A percentile compares a stretch with the other conserved stretches of the same genome.
Evolutionary conservation across 768 basidiomycete genomes (phyloP).

Genomic region (Panaeolus papilionaceus): DNA sequence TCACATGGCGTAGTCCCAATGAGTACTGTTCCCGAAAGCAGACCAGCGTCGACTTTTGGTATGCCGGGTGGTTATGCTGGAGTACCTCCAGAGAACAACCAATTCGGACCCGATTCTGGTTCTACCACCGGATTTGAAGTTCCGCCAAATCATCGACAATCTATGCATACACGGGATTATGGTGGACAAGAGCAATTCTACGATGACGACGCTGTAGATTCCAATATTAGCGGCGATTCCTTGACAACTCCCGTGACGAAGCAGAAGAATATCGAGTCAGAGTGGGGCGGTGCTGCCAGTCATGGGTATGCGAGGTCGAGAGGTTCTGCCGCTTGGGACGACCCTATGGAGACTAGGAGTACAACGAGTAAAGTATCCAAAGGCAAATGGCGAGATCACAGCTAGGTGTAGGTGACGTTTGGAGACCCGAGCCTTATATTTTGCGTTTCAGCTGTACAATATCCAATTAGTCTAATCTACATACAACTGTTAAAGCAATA

Average conservation of each 20-base stretch:
- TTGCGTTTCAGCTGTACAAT: not conserved
- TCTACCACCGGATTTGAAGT: not conserved
- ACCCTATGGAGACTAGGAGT: not conserved
- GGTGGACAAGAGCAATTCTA: constrained; percentile 17
- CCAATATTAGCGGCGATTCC: constrained; percentile 35
- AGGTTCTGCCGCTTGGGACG: constrained; percentile 2
- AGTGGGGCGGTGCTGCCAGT: constrained; percentile 20
- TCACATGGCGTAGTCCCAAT: not conserved
- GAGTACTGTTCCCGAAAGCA: not conserved
- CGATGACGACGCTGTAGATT: constrained; percentile 38
- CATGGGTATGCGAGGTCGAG: not conserved
- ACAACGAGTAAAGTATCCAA: not conserved
- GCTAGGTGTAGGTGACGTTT: not conserved
- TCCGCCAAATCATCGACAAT: not conserved
- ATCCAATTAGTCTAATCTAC: constrained; percentile 4
- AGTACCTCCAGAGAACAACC: constrained; percentile 20
- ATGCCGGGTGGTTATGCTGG: constrained; percentile 15
- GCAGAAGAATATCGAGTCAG: constrained; percentile 17
- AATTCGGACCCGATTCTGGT: constrained; percentile 20
- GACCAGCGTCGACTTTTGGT: constrained; percentile 13
- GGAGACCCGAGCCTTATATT: not conserved
- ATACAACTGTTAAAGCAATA: not conserved
- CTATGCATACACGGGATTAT: not conserved
- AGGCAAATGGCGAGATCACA: constrained; percentile 5
- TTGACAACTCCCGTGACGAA: constrained; percentile 38